A percentile compares a stretch with the other conserved stretches of the same genome.
These are phyloP conservation scores for Pseudohyphozyma bogoriensis DNA, from an alignment of 768 basidiomycete genomes.

Conservation along the genomic window DNA sequence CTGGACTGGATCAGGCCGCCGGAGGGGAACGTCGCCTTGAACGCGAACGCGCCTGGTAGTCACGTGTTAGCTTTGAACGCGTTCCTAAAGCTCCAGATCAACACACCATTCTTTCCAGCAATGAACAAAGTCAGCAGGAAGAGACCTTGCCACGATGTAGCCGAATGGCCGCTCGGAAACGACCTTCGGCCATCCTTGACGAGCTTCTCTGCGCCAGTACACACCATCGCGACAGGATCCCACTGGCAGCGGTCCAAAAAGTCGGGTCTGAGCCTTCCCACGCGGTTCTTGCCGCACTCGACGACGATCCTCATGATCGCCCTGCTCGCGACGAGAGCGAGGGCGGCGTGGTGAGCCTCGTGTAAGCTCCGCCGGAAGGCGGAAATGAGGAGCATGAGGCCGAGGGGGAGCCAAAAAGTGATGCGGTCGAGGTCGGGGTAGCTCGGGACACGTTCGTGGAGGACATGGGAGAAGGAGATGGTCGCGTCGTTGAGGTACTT, in stretches of 20 bases:
- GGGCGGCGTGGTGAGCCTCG: conserved; percentile 15
- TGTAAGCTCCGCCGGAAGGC: not conserved
- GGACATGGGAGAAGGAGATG: not conserved
- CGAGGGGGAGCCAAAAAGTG: not conserved
- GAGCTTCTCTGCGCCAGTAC: conserved; percentile 10
- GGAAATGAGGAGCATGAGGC: conserved; percentile 3
- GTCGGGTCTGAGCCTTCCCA: conserved; percentile 16
- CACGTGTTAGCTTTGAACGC: too few species aligned
- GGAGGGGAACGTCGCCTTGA: not conserved
- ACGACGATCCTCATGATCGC: conserved; percentile 10
- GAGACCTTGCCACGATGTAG: conserved; percentile 26
- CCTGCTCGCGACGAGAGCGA: not conserved
- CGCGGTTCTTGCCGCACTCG: conserved; percentile 28
- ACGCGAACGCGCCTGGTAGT: too few species aligned
- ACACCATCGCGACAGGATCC: conserved; percentile 10
- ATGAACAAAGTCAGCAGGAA: conserved; percentile 27
- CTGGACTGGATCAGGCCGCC: conserved; percentile 19
- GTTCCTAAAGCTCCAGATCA: too few species aligned
- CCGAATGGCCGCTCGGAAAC: conserved; percentile 30
- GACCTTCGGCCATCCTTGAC: conserved; percentile 29
- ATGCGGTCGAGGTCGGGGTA: conserved; percentile 6
- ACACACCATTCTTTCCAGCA: conserved; percentile 23
- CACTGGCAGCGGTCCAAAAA: conserved; percentile 28
- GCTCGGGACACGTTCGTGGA: conserved; percentile 5
- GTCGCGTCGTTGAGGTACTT: conserved; percentile 9